Evolutionary conservation across 2,329 filamentous ascomycete species (phyloP).

Genomic region (Sclerotinia spermophila): DNA sequence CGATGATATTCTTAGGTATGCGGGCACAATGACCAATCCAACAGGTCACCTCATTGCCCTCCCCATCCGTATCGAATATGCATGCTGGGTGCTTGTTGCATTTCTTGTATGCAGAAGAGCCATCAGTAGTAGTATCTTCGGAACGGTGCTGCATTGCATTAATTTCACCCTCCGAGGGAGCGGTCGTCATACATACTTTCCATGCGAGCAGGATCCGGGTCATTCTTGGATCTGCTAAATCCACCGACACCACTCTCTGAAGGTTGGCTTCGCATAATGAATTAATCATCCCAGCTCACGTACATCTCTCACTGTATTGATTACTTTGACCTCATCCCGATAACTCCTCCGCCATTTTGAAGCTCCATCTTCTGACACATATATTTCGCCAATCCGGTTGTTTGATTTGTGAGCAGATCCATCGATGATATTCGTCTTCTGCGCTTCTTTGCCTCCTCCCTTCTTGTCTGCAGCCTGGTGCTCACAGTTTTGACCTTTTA

Average conservation of each 20-base stretch:
- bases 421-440: background rate
- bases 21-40: background rate
- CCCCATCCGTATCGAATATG: background rate
- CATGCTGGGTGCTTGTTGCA: background rate
- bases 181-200: background rate
- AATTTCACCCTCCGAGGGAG: background rate
- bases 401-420: background rate
- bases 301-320: background rate
- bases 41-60: background rate
- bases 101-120: rapidly evolving
- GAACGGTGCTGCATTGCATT: rapidly evolving
- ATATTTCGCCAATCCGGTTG: no score
- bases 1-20: background rate
- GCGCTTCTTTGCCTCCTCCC: background rate
- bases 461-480: no score
- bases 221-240: no score
- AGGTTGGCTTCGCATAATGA: background rate
- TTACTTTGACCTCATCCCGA: background rate
- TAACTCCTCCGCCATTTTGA: background rate
- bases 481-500: background rate
- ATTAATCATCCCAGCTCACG: background rate
- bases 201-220: no score
- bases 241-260: background rate
- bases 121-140: background rate
- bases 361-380: background rate